Evolutionary conservation across 176 grass and related monocot genomes (phyloP), one percentile per base, ranked within the genome.

Genomic region (Bromus sterilis): DNA sequence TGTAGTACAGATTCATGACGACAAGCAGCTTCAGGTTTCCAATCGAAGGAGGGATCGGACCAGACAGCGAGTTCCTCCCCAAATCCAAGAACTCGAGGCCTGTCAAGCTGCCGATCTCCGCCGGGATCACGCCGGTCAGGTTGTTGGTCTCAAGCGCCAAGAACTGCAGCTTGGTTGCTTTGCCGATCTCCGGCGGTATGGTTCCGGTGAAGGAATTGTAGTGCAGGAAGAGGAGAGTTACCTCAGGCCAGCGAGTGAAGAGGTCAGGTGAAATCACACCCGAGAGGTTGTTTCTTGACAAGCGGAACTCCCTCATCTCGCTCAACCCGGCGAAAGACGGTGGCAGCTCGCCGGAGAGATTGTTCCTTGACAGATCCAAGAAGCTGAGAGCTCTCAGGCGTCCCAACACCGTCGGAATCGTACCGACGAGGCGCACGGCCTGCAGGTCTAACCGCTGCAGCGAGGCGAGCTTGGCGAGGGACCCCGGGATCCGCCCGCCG

Each of bases 131-230:
- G 15, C 84, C 76, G 11, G 84, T 74, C 11, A 80, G 76, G 30
- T 86, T 86, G 76, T 86, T 86, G 56, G 56, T 31, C 11, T 18
- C 9, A 53, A 86, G 76, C 2, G 84, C 30, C 18, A 86, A 46
- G 40, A 14, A 20, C 56, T 8, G 76, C 32, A 86, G 56, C 76
- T 49, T 73, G 76, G 28, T 63, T 1, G 76, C 76, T 28, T 55
- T 33, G 24, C 56, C 56, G 2, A 86, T 73, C 41, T 64, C 76
- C 24, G 1, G 32, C 2, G 84, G 84, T 13, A 86, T 80, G 31
- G 37, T 73, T 53, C 76, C 84, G 23, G 76, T 73, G 84, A 85
- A 79, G 0, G 76, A 79, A 33, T 85, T 85, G 25, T 73, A 79
- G 76, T 85, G 83, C 20, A 79, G 23, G 66, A 37, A 72, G 42